Conservation (phyloP, 73 alveolate genomes). For the Paraurostyla sp. region DNA sequence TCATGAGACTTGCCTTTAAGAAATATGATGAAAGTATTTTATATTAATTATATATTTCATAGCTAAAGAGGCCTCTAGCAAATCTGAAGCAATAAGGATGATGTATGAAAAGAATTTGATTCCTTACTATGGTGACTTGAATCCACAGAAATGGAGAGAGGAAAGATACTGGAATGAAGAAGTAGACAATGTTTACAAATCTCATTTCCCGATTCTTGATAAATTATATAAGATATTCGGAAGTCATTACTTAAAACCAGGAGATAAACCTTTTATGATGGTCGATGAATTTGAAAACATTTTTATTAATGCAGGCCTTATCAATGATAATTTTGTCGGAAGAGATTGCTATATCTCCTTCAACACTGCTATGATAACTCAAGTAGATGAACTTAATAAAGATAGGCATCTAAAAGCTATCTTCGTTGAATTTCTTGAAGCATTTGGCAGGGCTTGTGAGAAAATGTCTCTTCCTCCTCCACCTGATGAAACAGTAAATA, state of each 20-base stretch:
- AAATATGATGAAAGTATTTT: slow-evolving; percentile 65
- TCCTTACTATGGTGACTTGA: slow-evolving; percentile 34
- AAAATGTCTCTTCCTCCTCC: slow-evolving; percentile 62
- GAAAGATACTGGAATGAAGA: slow-evolving; percentile 77
- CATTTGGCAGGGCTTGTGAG: slow-evolving; percentile 71
- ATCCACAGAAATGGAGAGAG: slow-evolving; percentile 53
- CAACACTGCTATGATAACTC: slow-evolving; percentile 71
- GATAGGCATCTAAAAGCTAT: slow-evolving; percentile 69
- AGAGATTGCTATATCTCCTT: slow-evolving; percentile 65
- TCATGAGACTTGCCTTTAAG: slow-evolving; percentile 64
- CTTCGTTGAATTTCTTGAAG: slow-evolving; percentile 73
- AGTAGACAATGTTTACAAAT: slow-evolving; percentile 65
- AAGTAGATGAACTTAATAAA: slow-evolving; percentile 71
- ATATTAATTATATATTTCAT: not conserved
- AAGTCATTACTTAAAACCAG: slow-evolving; percentile 76
- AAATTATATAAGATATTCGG: slow-evolving; percentile 61
- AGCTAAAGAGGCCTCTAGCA: slow-evolving; percentile 42
- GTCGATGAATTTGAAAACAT: slow-evolving; percentile 73
- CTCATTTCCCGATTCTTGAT: slow-evolving; percentile 61
- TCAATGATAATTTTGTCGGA: slow-evolving; percentile 59
- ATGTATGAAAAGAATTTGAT: slow-evolving; percentile 53
- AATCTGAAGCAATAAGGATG: slow-evolving; percentile 65
- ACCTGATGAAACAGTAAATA: slow-evolving; percentile 5
- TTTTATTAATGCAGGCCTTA: slow-evolving; percentile 35
- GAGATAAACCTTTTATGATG: slow-evolving; percentile 79